phyloP scores from a whole-genome alignment of 1,284 basidiomycete genomes.

The Porodaedalea pini region DNA sequence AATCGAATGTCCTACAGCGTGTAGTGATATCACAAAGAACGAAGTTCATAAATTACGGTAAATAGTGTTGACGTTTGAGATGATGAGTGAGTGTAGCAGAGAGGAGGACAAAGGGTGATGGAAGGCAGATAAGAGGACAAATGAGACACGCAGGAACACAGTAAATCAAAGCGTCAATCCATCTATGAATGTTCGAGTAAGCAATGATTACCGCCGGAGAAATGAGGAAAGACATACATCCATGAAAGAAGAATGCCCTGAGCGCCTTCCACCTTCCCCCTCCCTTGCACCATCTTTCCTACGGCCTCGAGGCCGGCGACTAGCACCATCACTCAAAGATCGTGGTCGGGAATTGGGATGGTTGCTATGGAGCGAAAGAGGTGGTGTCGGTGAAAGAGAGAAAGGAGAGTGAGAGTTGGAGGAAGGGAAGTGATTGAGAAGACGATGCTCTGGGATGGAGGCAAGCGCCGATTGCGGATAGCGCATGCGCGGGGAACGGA shows the following conservation, averaged over 20 bases:
- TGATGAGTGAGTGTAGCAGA: too few species aligned
- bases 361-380: neutral
- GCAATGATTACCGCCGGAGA: neutral
- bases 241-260: neutral
- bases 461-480: neutral
- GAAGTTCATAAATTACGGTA: too few species aligned
- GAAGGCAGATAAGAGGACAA: too few species aligned
- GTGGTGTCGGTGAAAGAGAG: neutral
- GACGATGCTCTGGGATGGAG: neutral
- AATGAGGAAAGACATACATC: neutral
- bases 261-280: neutral
- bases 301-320: neutral
- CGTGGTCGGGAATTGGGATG: neutral
- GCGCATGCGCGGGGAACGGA: neutral
- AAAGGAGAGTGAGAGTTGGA: neutral
- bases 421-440: neutral
- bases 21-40: too few species aligned
- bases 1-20: too few species aligned
- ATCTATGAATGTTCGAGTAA: neutral
- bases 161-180: neutral
- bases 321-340: neutral
- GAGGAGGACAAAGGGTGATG: too few species aligned
- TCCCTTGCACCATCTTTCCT: neutral
- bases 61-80: too few species aligned
- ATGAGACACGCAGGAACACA: too few species aligned